Conservation (phyloP, 164 flowering plant genomes). For the Vitis labrusca region DNA sequence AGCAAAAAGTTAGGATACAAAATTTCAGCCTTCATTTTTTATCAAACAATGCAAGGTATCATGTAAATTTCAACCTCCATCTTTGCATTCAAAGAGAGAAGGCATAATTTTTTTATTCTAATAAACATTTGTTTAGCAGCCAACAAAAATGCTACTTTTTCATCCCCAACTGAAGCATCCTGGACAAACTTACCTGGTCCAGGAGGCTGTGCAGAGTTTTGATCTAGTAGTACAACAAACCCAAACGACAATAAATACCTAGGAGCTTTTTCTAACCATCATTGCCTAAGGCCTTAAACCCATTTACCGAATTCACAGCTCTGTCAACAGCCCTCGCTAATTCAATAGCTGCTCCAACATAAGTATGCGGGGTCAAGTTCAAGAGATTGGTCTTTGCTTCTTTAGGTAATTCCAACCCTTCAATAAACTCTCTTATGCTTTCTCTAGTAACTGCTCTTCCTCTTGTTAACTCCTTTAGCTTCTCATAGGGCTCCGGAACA, state of each 20-base stretch:
- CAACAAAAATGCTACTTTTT: too few relatives aligned
- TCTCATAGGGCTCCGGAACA: conserved; percentile 95
- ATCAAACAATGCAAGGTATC: too few relatives aligned
- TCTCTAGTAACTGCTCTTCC: conserved; percentile 80
- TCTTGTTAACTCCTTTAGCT: conserved; percentile 89
- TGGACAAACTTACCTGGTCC: too few relatives aligned
- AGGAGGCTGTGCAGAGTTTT: too few relatives aligned
- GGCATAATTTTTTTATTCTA: too few relatives aligned
- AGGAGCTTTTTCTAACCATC: not conserved
- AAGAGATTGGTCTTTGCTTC: conserved; percentile 64
- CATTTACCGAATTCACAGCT: conserved; percentile 31
- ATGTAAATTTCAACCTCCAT: too few relatives aligned
- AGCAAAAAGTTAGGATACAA: too few relatives aligned
- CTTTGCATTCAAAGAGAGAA: too few relatives aligned
- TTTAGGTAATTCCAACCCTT: conserved; percentile 66
- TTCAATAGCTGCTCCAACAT: conserved; percentile 71
- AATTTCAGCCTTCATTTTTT: too few relatives aligned
- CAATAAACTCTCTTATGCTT: conserved; percentile 68
- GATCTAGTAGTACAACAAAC: not conserved
- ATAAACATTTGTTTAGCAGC: too few relatives aligned
- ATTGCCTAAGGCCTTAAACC: conserved; percentile 2
- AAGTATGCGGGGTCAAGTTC: conserved; percentile 70
- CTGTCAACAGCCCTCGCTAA: conserved; percentile 49
- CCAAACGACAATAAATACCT: not conserved
- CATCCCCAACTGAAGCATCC: too few relatives aligned